Evolutionary conservation across 2,329 filamentous ascomycete species (phyloP).

Genomic region (Lecanoromycetidae sp.): DNA sequence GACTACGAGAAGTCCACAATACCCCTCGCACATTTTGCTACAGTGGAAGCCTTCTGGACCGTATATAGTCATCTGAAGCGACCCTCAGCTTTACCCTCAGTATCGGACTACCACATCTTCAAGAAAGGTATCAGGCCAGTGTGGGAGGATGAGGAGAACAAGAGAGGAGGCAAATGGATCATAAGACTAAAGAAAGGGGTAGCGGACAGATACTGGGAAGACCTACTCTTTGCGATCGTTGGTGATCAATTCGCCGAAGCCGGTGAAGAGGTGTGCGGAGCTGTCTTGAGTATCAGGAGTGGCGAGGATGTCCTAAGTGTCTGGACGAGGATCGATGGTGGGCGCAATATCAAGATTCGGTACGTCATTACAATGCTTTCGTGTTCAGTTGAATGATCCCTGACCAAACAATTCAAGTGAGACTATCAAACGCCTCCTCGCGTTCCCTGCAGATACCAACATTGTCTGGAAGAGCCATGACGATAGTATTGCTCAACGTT

Average conservation of each 20-base stretch:
- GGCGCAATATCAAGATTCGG: constrained; percentile 92
- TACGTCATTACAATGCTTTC: too few species aligned
- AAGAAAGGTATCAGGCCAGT: constrained; percentile 92
- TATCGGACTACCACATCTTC: constrained; percentile 97
- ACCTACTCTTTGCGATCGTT: constrained; percentile 76
- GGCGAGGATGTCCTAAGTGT: constrained; percentile 96
- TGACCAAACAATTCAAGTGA: too few species aligned
- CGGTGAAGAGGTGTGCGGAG: constrained; percentile 86
- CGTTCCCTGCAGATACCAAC: constrained; percentile 75
- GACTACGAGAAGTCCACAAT: constrained; percentile 97
- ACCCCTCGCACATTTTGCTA: constrained; percentile 67
- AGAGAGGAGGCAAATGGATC: constrained; percentile 93
- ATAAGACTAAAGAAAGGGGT: constrained; percentile 95
- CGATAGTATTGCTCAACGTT: constrained; percentile 84
- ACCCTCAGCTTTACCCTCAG: constrained; percentile 74
- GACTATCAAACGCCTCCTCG: constrained; percentile 81
- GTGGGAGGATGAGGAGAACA: constrained; percentile 98
- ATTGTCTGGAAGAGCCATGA: constrained; percentile 95
- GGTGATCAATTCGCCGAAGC: constrained; percentile 92
- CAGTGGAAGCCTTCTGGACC: constrained; percentile 81
- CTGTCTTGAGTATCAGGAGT: constrained; percentile 84
- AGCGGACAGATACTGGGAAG: constrained; percentile 93
- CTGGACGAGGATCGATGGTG: constrained; percentile 89
- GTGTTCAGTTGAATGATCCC: too few species aligned
- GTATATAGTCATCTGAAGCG: constrained; percentile 83